Evolutionary conservation across 352 stramenopile genomes (phyloP).

Genomic region (Phytophthora pisi): DNA sequence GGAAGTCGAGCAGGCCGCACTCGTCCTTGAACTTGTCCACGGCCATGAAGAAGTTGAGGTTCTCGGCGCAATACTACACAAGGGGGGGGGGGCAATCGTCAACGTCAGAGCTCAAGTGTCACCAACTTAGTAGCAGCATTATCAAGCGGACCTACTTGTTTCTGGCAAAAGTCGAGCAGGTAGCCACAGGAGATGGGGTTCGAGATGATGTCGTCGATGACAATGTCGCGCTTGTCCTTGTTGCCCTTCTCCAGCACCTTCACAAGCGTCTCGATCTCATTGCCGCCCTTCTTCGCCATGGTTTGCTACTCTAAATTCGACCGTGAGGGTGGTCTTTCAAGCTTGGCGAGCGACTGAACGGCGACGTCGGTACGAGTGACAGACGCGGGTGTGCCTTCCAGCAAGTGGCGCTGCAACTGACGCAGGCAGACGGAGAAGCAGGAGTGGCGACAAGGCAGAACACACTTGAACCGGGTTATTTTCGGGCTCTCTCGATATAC

Average conservation of each 20-base stretch:
- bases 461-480: constrained; percentile 25
- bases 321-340: neutral
- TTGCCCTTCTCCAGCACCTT: constrained; percentile 68
- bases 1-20: constrained; percentile 77
- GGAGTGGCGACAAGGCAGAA: constrained; percentile 18
- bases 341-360: neutral
- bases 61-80: constrained; percentile 77
- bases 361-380: neutral
- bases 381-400: neutral
- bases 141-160: constrained; percentile 59
- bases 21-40: constrained; percentile 89
- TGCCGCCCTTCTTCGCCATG: constrained; percentile 75
- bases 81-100: too few species aligned
- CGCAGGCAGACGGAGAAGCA: constrained; percentile 32
- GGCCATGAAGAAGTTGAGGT: constrained; percentile 89
- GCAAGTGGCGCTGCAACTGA: constrained; percentile 19
- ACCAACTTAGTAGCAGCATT: too few species aligned
- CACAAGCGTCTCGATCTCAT: constrained; percentile 73
- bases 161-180: constrained; percentile 87
- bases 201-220: constrained; percentile 85
- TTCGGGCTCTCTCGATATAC: constrained; percentile 9
- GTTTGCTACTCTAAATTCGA: constrained; percentile 2
- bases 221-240: constrained; percentile 82
- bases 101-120: too few species aligned
- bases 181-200: constrained; percentile 88